Evolutionary conservation across 2,329 filamentous ascomycete species (phyloP).

Genomic region (Onygenales sp.): DNA sequence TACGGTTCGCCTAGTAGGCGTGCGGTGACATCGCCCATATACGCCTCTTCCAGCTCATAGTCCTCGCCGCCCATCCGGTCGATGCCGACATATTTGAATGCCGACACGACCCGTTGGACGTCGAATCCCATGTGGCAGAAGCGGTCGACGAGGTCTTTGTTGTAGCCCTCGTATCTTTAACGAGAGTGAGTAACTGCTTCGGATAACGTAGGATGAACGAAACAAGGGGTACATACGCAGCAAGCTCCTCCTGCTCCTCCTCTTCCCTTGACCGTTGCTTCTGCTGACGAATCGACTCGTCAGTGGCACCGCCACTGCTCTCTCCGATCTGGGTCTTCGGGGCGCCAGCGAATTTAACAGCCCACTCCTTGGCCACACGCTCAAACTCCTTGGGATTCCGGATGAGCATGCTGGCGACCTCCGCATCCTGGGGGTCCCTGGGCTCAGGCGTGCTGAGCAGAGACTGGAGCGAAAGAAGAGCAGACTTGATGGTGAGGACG

Average conservation of each 20-base stretch:
- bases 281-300: conserved; percentile 46
- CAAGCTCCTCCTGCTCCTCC: conserved; percentile 47
- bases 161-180: conserved; percentile 74
- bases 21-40: conserved; percentile 83
- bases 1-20: conserved; percentile 70
- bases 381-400: conserved; percentile 70
- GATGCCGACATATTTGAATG: conserved; percentile 73
- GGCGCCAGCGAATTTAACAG: conserved; percentile 71
- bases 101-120: conserved; percentile 73
- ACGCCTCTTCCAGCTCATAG: conserved; percentile 80
- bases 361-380: conserved; percentile 80
- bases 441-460: conserved; percentile 90
- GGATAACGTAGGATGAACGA: not conserved
- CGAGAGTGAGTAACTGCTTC: conserved; percentile 19
- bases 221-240: conserved; percentile 36
- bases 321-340: conserved; percentile 49
- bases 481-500: conserved; percentile 91
- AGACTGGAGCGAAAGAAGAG: conserved; percentile 84
- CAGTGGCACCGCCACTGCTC: conserved; percentile 43
- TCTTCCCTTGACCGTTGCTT: conserved; percentile 44
- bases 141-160: conserved; percentile 68
- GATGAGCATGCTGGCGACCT: conserved; percentile 85
- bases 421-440: conserved; percentile 91
- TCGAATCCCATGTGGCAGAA: conserved; percentile 91
- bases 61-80: conserved; percentile 67